These are phyloP conservation scores for Gossypium davidsonii DNA, from an alignment of 441 rosid species.

Conservation along the genomic window DNA sequence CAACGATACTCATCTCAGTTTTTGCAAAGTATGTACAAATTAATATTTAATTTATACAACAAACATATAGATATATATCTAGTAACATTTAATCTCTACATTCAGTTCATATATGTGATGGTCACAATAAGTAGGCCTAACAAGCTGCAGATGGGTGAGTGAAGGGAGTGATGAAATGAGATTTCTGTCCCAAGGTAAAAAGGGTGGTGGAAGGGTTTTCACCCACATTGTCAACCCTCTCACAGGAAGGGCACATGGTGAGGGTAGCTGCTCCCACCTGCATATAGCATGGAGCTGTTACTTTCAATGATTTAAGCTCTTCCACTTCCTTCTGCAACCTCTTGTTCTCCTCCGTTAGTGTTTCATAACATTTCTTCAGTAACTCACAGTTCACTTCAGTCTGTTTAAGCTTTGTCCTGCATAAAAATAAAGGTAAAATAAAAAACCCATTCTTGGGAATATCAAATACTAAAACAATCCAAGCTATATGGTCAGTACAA, in stretches of 20 bases:
- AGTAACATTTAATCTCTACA: not conserved
- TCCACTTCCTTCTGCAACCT: conserved; percentile 69
- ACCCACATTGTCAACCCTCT: conserved; percentile 28
- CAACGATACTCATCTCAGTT: not conserved
- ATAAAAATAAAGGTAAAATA: conserved; percentile 4
- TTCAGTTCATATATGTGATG: not conserved
- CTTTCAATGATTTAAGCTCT: conserved; percentile 61
- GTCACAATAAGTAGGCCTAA: conserved; percentile 10
- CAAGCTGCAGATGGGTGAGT: conserved; percentile 39
- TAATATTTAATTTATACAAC: not conserved
- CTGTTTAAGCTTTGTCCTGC: conserved; percentile 92
- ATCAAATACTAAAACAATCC: not conserved
- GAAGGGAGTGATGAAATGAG: conserved; percentile 22
- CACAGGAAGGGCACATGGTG: conserved; percentile 60
- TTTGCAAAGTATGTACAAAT: not conserved
- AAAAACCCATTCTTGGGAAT: conserved; percentile 6
- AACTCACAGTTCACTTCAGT: conserved; percentile 79
- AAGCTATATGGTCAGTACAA: not conserved
- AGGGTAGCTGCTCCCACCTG: conserved; percentile 48
- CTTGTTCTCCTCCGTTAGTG: conserved; percentile 66
- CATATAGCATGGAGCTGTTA: conserved; percentile 29
- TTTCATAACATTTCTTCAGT: conserved; percentile 72
- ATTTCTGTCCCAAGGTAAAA: conserved; percentile 24
- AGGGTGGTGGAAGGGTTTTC: conserved; percentile 18
- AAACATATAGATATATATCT: not conserved